Conservation (phyloP, 495 filamentous ascomycete genomes). For the Neurospora sp. region DNA sequence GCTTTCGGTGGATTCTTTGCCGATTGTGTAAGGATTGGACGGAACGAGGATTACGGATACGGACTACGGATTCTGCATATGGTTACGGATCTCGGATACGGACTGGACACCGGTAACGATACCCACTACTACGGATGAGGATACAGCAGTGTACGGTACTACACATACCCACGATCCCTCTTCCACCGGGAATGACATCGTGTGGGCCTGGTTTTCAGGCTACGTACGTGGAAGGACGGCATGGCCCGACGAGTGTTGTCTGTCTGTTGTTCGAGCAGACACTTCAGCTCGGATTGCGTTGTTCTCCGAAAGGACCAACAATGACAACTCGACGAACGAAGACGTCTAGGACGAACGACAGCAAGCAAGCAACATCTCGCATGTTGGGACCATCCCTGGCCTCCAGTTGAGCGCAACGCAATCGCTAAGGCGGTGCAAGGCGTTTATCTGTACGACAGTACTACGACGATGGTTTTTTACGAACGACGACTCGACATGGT, state of each 20-base stretch:
- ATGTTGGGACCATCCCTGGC: neutral
- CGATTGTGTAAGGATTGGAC: neutral
- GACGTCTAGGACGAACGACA: neutral
- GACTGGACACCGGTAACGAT: neutral
- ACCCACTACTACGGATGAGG: neutral
- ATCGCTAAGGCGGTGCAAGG: neutral
- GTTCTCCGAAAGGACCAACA: neutral
- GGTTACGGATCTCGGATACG: neutral
- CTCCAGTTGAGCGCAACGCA: neutral
- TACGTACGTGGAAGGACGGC: conserved; percentile 26
- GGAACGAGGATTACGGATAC: neutral
- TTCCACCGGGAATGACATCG: neutral
- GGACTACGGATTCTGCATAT: neutral
- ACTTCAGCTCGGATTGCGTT: neutral
- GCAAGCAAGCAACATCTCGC: neutral
- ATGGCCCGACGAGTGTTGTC: conserved; percentile 8
- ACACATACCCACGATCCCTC: neutral
- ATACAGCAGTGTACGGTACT: neutral
- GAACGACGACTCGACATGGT: neutral
- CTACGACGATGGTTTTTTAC: neutral
- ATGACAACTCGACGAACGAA: neutral
- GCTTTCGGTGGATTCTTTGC: neutral
- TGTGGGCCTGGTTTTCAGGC: neutral
- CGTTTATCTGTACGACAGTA: neutral
- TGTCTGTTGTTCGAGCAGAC: neutral